Base-by-base conservation (phyloP, 2,329 filamentous ascomycete species). In the Neonectria faginata region DNA sequence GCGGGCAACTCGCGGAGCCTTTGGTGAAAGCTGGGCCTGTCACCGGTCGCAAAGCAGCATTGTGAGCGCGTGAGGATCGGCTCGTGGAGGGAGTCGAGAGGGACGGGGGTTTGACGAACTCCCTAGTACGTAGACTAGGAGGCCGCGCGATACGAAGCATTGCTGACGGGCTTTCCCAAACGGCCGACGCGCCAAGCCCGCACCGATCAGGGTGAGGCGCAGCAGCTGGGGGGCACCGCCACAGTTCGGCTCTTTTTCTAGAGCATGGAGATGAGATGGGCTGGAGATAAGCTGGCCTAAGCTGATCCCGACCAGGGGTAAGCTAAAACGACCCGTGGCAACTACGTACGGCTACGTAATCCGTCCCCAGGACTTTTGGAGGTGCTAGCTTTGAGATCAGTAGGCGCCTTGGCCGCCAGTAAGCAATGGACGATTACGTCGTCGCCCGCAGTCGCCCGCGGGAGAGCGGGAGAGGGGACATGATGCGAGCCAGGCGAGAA, bases 171-270 rank as follows among this genome's bases (percentile, higher is more conserved):
- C 67, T 64, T 57, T 60, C 57, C 66, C 59, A 61, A 52, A 69
- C 55, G 54, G 29, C 56, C 12, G 27, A 57, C 68, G 60, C 65
- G 61, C 55, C 59, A 66, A 70, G 67, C 20, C 39, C 45, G 57
- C 52, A 39, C 57, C 42, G 52, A 41, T 53, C 56, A 42, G 41
- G 33, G 45, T 60, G 64, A 64, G 72, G 72, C 72, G 72, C 72
- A 74, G 72, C 61, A 62, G 55, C 59, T 41, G 16, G 9, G 9
- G 10, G 22, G 60, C 70, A 74, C 72, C 66, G 72, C 72, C 72
- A 73, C 72, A 71, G 7, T 57, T 58, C 57, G 16, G 48, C 62
- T 50, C 33, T 57, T 44, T 48, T n/a, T 25, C 25, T 25, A 25
- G 25, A 25, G 25, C 25, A 25, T 25, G 25, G 52, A 50, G 66